Base-by-base conservation (phyloP, 2,329 filamentous ascomycete genomes). In the Metarhizium robertsii region DNA sequence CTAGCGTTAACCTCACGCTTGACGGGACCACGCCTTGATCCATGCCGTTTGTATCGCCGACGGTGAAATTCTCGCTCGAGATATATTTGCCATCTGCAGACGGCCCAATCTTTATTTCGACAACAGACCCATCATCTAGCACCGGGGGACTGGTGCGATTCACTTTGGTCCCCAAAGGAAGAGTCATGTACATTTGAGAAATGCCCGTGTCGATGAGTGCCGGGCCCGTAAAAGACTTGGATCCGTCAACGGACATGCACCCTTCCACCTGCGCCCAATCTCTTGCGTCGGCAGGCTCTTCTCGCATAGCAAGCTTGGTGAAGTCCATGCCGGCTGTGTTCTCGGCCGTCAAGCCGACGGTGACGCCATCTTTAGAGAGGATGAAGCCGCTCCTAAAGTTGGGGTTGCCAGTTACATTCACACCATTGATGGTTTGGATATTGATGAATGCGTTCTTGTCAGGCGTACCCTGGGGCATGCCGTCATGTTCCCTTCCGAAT, bases 41-140 rank as follows among this genome's bases (percentile, higher is more conserved):
- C 10, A 34, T 36, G 13, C 48, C 38, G 14, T 46, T 16, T 8
- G n/a, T 25, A n/a, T 55, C 48, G 29, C 53, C 53, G 65, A 69
- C 61, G 56, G 48, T 52, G 29, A 55, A 51, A 4, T 36, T 55
- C 16, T 51, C 47, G 8, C 29, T 20, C 7, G 49, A 48, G 14
- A 30, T 36, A 20, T 36, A 50, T 16, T 25, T 14, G 18, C 48
- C 48, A 25, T 38, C 11, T 29, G 30, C 25, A 6, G 13, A 4
- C 5, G 18, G 49, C 3, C 53, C 48, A 29, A 55, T 13, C 16
- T 29, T 48, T 6, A 55, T 7, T 2, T 34, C 11, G 8, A 51
- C 40, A 2, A 29, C n/a, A 13, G 53, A 45, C 25, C 38, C 53
- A 30, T 51, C 38, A 25, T 51, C 48, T 8, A 51, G 11, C 6